phyloP scores from a whole-genome alignment of 139 green algal species.

The Micractinium sp. region DNA sequence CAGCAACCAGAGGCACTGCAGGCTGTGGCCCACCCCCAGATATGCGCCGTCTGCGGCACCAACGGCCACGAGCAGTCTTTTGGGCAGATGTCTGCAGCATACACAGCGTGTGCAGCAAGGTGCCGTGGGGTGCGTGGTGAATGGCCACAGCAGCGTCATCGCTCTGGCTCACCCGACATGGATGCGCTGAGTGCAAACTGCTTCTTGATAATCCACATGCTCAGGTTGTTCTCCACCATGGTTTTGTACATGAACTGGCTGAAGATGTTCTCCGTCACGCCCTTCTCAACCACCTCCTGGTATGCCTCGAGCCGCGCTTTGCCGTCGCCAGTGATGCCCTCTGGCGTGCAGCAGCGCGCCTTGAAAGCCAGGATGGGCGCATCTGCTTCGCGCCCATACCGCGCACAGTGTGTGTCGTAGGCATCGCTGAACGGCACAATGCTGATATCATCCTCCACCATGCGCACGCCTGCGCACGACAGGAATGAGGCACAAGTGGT shows the following conservation, averaged over 20 bases:
- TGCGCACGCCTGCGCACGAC: slow-evolving; percentile 56
- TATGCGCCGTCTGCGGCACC: too few relatives aligned
- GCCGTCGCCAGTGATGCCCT: slow-evolving; percentile 10
- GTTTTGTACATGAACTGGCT: slow-evolving; percentile 98
- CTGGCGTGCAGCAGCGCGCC: slow-evolving; percentile 54
- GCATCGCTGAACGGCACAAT: slow-evolving; percentile 87
- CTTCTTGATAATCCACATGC: slow-evolving; percentile 95
- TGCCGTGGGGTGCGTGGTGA: too few relatives aligned
- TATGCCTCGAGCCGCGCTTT: slow-evolving; percentile 68
- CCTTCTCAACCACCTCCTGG: slow-evolving; percentile 57
- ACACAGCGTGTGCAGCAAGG: background rate
- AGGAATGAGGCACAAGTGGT: background rate
- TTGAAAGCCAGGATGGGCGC: slow-evolving; percentile 93
- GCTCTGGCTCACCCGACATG: slow-evolving; percentile 47
- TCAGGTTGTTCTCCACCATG: slow-evolving; percentile 81
- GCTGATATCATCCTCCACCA: slow-evolving; percentile 93
- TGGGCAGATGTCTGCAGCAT: too few relatives aligned
- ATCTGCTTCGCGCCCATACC: slow-evolving; percentile 92
- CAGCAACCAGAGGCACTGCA: background rate
- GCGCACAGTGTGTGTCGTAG: slow-evolving; percentile 93
- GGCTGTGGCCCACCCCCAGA: background rate
- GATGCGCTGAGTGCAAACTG: slow-evolving; percentile 87
- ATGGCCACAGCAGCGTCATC: too few relatives aligned
- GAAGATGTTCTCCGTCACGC: slow-evolving; percentile 95
- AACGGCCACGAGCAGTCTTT: too few relatives aligned